Base-by-base conservation (phyloP, 2,329 filamentous ascomycete species). In the Penicillium aurantiogriseum region DNA sequence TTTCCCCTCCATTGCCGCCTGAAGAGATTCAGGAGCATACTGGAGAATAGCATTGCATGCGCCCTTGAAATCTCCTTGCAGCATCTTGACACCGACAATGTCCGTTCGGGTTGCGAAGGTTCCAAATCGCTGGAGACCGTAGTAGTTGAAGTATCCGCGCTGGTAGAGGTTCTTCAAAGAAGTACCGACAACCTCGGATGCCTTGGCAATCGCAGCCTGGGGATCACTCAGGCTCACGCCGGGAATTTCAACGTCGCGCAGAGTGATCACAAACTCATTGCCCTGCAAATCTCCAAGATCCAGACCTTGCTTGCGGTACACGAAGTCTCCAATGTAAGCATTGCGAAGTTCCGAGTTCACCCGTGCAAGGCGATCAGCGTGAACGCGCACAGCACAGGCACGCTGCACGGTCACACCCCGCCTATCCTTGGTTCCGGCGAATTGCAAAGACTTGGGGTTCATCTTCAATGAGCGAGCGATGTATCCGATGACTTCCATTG, bases 101-200 rank as follows among this genome's bases (percentile, higher is more conserved):
- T 97, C 91, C 0, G 94, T 99, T 35, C 92, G 89, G 13, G 90
- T 88, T 29, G 86, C 80, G 74, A 94, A 93, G 0, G 92, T 93
- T 29, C 94, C 94, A 68, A 99, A 99, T 25, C 94, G 87, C 76
- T 99, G 94, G n/a, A 97, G 85, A 9, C 94, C 94, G 70, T 92
- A 99, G 78, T 97, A 99, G 76, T 99, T 99, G 76, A 99, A 87
- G 80, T 95, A 99, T 3, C 94, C 94, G 44, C 88, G 83, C 43
- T 85, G 77, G 54, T 83, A 80, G 64, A 97, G 85, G 61, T 88
- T 85, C 42, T 83, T 78, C 50, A 96, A 78, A 1, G 90, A 68
- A 81, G 60, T 80, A 69, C 60, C 81, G 70, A 60, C 91, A 51
- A 74, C 57, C 51, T 73, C 51, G 72, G 77, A 68, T 71, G 75